Evolutionary conservation across 805 yeast genomes (phyloP), one percentile per base, ranked within the genome.

Genomic region (Saturnispora hagleri): DNA sequence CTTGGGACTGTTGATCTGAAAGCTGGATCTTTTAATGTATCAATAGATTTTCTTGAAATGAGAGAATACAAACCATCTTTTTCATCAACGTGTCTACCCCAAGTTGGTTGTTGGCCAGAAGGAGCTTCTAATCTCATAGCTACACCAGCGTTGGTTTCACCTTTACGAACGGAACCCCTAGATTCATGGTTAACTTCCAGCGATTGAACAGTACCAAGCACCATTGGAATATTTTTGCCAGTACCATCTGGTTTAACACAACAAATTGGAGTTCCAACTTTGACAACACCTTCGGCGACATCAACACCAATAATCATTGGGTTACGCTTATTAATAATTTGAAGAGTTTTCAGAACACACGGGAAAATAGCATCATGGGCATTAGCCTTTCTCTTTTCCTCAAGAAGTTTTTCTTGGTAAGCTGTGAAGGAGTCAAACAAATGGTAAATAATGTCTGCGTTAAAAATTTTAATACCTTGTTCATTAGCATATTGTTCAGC

Each of bases 281-380:
- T 81, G 43, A 93, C 77, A 46, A 85, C 75, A 63, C 99, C 99
- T 66, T 93, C 98, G 44, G 80, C 69, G 54, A 93, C 96, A 67
- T 93, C 99, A 53, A 93, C 98, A 81, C 99, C 99, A 65, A 93
- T 87, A 65, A 93, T 90, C 98, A 93, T 93, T 56, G 99, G 99
- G 69, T 90, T 89, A 73, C 99, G 87, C 75, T 91, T 91, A 82
- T 93, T 93, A 69, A 93, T 93, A 66, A 93, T 88, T 74, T 93
- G 98, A 59, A 93, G 70, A 17, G 97, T 93, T 71, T 88, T 87
- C 73, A 93, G 73, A 34, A 91, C 97, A 76, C 95, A 86, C 61
- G 99, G 99, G 82, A 82, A 90, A 47, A 86, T 86, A 46, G 98
- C 99, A 62, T 79, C 86, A 61, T 83, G 91, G 71, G 84, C 74